These are phyloP conservation scores for Spathaspora passalidarum DNA, from an alignment of 805 yeast species.

Conservation along the genomic window DNA sequence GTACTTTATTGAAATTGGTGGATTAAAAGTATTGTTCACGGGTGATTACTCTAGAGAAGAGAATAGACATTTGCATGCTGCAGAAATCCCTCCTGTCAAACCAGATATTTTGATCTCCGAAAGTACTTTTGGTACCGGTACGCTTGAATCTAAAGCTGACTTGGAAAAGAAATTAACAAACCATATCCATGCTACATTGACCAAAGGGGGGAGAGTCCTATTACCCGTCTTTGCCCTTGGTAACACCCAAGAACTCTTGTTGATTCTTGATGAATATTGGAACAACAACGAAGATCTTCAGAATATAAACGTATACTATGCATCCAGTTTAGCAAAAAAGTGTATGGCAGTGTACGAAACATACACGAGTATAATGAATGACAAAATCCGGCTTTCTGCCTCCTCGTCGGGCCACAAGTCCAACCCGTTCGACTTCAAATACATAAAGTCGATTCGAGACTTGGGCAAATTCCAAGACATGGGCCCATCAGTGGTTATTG, in stretches of 20 bases:
- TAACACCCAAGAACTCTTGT: conserved; percentile 88
- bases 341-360: conserved; percentile 98
- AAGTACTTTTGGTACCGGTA: conserved; percentile 96
- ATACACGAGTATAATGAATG: conserved; percentile 96
- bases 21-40: conserved; percentile 81
- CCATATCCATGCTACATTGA: conserved; percentile 76
- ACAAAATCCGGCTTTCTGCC: conserved; percentile 68
- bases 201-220: conserved; percentile 86
- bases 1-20: conserved; percentile 94
- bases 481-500: conserved; percentile 94
- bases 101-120: conserved; percentile 93
- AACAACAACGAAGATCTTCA: conserved; percentile 76
- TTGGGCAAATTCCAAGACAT: conserved; percentile 86
- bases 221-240: conserved; percentile 97
- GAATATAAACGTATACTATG: conserved; percentile 80
- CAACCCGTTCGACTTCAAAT: conserved; percentile 89
- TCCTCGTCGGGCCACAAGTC: conserved; percentile 26
- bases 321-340: conserved; percentile 88
- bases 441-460: conserved; percentile 73
- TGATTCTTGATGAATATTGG: conserved; percentile 96
- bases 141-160: conserved; percentile 86
- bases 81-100: conserved; percentile 84
- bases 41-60: conserved; percentile 97
- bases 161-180: conserved; percentile 81
- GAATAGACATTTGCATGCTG: conserved; percentile 91